Conservation (phyloP, 148 eudicot genomes). For the Camellia sinensis region DNA sequence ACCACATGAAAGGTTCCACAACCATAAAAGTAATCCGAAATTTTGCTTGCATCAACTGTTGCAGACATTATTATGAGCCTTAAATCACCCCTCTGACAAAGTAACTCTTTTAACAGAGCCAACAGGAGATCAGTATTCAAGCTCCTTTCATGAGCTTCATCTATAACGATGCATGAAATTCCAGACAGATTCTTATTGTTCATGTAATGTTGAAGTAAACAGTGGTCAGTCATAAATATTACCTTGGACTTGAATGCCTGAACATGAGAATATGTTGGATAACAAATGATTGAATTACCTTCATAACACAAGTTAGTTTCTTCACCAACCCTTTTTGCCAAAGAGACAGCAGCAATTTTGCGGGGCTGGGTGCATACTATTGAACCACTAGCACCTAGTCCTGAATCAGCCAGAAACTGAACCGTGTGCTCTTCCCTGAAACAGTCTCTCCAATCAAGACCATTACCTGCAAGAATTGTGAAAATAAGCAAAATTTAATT, state of each 20-base stretch:
- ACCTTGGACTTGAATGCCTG: neutral
- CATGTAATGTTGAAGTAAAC: conserved; percentile 4
- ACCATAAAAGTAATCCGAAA: conserved; percentile 7
- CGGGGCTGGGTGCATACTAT: conserved; percentile 21
- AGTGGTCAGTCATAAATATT: conserved; percentile 9
- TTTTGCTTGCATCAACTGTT: conserved; percentile 7
- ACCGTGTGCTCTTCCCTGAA: conserved; percentile 17
- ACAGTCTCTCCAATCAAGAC: conserved; percentile 17
- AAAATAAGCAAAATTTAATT: neutral
- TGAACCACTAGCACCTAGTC: neutral
- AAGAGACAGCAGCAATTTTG: conserved; percentile 11
- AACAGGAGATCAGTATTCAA: conserved; percentile 10
- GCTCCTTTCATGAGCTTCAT: conserved; percentile 13
- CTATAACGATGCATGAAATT: conserved; percentile 5
- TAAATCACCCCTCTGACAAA: neutral
- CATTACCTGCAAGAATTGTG: neutral
- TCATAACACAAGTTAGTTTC: neutral
- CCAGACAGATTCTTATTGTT: conserved; percentile 7
- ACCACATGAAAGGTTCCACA: conserved; percentile 12
- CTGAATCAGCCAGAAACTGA: conserved; percentile 21
- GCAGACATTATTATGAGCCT: conserved; percentile 14
- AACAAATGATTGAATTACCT: neutral
- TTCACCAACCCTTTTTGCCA: conserved; percentile 12
- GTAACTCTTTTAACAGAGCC: neutral
- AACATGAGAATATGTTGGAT: conserved; percentile 3